These are phyloP conservation scores for Ophioceras dolichostomum DNA, from an alignment of 2,329 filamentous ascomycete species.

Conservation along the genomic window DNA sequence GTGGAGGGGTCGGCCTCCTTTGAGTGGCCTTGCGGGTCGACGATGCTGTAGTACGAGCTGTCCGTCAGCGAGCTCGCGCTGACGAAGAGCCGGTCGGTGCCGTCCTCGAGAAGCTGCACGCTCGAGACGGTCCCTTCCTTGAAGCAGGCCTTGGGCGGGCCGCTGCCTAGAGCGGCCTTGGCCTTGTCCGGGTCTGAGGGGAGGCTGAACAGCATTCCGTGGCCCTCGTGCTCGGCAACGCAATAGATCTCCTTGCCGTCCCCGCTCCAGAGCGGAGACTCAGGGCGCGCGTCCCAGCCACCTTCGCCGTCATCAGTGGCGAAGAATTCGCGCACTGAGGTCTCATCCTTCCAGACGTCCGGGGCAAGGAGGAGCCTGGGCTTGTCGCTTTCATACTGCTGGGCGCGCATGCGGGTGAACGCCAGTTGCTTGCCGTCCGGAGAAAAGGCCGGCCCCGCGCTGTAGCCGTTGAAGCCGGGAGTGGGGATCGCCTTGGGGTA, in stretches of 20 bases:
- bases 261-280: constrained; percentile 40
- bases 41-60: constrained; percentile 54
- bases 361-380: constrained; percentile 53
- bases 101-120: constrained; percentile 34
- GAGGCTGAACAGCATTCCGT: constrained; percentile 48
- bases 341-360: constrained; percentile 32
- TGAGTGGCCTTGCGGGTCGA: no score
- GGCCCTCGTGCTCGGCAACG: constrained; percentile 59
- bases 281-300: constrained; percentile 46
- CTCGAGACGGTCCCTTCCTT: constrained; percentile 40
- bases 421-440: constrained; percentile 57
- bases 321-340: constrained; percentile 47
- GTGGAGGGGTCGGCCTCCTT: constrained; percentile 31
- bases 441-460: constrained; percentile 58
- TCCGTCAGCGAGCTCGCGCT: constrained; percentile 59
- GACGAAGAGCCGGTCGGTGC: constrained; percentile 40
- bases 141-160: constrained; percentile 36
- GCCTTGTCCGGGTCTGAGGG: constrained; percentile 36
- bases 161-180: constrained; percentile 1
- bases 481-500: constrained; percentile 39
- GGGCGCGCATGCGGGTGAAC: constrained; percentile 66
- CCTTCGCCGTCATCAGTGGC: constrained; percentile 50
- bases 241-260: constrained; percentile 56
- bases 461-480: constrained; percentile 50
- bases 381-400: constrained; percentile 74